Percentiles rank a stretch among this genome's conserved stretches.
Conservation (phyloP, 257 asterid species). For the Scutellaria barbata region DNA sequence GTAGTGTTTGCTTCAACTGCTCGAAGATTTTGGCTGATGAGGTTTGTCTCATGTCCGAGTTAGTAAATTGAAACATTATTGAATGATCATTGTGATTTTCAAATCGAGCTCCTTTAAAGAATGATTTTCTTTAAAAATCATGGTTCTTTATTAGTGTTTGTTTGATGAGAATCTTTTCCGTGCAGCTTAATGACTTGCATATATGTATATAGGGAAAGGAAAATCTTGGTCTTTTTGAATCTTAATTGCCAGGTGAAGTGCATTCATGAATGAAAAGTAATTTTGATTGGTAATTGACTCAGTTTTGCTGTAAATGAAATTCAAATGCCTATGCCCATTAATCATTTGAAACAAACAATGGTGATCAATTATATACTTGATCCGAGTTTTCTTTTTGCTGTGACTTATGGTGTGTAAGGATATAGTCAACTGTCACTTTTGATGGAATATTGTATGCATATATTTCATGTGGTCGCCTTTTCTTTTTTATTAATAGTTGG, state of each 20-base stretch:
- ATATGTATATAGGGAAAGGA: not conserved
- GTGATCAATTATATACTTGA: not conserved
- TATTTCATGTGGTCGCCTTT: not conserved
- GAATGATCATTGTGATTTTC: not conserved
- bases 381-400: no score
- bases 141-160: not conserved
- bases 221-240: not conserved
- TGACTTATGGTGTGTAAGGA: not conserved
- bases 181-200: not conserved
- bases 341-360: not conserved
- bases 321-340: not conserved
- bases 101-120: not conserved
- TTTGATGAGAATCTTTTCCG: not conserved
- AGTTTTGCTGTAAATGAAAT: slow-evolving; percentile 9
- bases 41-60: slow-evolving; percentile 51
- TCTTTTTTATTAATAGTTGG: no score
- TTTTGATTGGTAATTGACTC: not conserved
- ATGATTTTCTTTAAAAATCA: not conserved
- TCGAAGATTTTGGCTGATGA: slow-evolving; percentile 92
- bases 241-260: slow-evolving; percentile 2
- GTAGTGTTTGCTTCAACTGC: slow-evolving; percentile 95
- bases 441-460: not conserved
- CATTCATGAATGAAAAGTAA: not conserved
- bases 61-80: not conserved
- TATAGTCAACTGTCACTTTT: not conserved